Conservation (phyloP, 805 yeast species). For the Vanderwaltozyma yarrowii region DNA sequence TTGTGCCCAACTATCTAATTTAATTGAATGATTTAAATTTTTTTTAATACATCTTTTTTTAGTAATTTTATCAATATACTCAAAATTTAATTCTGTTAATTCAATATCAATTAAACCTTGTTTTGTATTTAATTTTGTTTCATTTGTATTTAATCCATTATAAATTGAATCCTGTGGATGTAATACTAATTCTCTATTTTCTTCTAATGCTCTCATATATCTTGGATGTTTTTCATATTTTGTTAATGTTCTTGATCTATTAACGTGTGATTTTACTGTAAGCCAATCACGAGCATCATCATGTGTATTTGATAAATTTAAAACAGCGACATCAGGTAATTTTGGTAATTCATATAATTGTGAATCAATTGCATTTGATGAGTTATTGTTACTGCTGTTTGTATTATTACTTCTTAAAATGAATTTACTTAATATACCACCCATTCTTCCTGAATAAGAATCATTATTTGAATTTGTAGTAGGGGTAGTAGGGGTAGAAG, state of each 20-base stretch:
- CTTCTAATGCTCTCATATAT: constrained; percentile 50
- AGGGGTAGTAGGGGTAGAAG: neutral
- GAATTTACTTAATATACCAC: constrained; percentile 27
- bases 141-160: constrained; percentile 39
- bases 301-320: constrained; percentile 25
- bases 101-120: constrained; percentile 25
- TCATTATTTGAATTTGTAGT: neutral
- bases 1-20: constrained; percentile 45
- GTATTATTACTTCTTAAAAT: constrained; percentile 15
- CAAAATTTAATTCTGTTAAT: constrained; percentile 25
- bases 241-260: constrained; percentile 63
- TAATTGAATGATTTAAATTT: constrained; percentile 27
- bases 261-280: constrained; percentile 47
- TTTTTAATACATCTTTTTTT: constrained; percentile 29
- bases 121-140: constrained; percentile 26
- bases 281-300: constrained; percentile 40
- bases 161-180: constrained; percentile 47
- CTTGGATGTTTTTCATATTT: constrained; percentile 60
- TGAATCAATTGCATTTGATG: constrained; percentile 5
- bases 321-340: constrained; percentile 21
- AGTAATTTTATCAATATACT: constrained; percentile 37
- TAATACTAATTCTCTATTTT: constrained; percentile 49
- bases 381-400: no score
- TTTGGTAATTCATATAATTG: constrained; percentile 21
- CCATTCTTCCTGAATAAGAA: constrained; percentile 14